Percentiles rank a stretch among this genome's conserved stretches.
phyloP scores from a whole-genome alignment of 2,329 filamentous ascomycete genomes.

The Penicillium expansum region DNA sequence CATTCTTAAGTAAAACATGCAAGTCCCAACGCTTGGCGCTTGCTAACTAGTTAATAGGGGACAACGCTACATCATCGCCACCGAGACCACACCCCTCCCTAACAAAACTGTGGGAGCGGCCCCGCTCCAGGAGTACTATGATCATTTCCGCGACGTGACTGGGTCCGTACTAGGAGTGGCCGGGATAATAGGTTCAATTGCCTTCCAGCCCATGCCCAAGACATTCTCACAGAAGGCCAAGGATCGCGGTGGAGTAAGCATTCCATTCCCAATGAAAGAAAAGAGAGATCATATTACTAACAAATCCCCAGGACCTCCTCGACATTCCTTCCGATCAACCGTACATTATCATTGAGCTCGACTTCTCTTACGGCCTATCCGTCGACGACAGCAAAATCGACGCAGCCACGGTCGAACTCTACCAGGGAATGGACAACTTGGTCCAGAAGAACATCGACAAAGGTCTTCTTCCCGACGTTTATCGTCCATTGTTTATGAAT shows the following conservation, averaged over 20 bases:
- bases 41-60: slow-evolving; percentile 22
- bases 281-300: neutral
- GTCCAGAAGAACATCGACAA: slow-evolving; percentile 35
- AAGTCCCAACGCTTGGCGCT: neutral
- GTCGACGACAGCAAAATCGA: slow-evolving; percentile 40
- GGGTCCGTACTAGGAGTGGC: slow-evolving; percentile 28
- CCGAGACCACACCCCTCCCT: slow-evolving; percentile 40
- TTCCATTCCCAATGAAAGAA: neutral
- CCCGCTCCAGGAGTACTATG: slow-evolving; percentile 33
- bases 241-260: slow-evolving; percentile 37
- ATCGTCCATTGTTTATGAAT: slow-evolving; percentile 49
- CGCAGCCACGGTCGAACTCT: slow-evolving; percentile 38
- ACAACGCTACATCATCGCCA: slow-evolving; percentile 42
- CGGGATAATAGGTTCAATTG: slow-evolving; percentile 33
- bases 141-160: slow-evolving; percentile 35
- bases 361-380: slow-evolving; percentile 42
- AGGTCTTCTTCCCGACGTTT: slow-evolving; percentile 40
- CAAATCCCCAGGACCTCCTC: slow-evolving; percentile 35
- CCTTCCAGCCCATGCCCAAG: slow-evolving; percentile 39
- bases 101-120: slow-evolving; percentile 28
- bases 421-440: slow-evolving; percentile 36
- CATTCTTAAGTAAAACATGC: slow-evolving; percentile 25
- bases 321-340: slow-evolving; percentile 41
- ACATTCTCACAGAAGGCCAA: slow-evolving; percentile 35
- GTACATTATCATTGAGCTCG: slow-evolving; percentile 47